Percentiles rank a stretch among this genome's conserved stretches.
Evolutionary conservation across 2,329 filamentous ascomycete species (phyloP).

Genomic region (Xylariales sp.): DNA sequence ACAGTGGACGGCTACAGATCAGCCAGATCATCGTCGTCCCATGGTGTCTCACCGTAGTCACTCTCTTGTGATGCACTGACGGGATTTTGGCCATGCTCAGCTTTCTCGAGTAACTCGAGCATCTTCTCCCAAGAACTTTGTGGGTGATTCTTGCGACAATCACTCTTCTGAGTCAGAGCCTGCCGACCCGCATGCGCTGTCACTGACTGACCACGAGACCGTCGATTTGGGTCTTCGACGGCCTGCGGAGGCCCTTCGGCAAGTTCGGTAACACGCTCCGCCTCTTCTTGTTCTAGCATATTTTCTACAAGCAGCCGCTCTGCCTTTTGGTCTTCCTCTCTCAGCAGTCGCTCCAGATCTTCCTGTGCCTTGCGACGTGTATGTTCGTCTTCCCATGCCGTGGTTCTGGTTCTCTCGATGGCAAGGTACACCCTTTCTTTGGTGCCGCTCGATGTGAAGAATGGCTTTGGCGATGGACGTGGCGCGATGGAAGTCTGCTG

Average conservation of each 20-base stretch:
- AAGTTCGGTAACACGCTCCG: background rate
- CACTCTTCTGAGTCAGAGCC: slow-evolving; percentile 4
- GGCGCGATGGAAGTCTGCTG: slow-evolving; percentile 9
- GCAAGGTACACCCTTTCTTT: slow-evolving; percentile 22
- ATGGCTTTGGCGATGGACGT: slow-evolving; percentile 24
- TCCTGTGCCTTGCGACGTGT: slow-evolving; percentile 16
- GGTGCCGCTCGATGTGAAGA: slow-evolving; percentile 28
- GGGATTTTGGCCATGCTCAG: background rate
- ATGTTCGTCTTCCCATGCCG: slow-evolving; percentile 22
- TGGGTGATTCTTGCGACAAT: slow-evolving; percentile 4
- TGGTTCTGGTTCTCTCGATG: slow-evolving; percentile 26
- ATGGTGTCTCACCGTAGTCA: slow-evolving; percentile 23
- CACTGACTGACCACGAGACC: slow-evolving; percentile 4
- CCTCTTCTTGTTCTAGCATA: slow-evolving; percentile 7
- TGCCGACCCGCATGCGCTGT: slow-evolving; percentile 5
- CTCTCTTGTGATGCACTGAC: slow-evolving; percentile 22
- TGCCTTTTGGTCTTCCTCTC: slow-evolving; percentile 16
- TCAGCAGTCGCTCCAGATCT: slow-evolving; percentile 17
- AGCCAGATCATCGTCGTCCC: slow-evolving; percentile 5
- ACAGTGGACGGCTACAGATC: too few species aligned
- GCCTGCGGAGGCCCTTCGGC: background rate
- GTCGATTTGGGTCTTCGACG: background rate
- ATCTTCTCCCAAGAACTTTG: slow-evolving; percentile 18
- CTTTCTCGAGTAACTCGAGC: slow-evolving; percentile 12
- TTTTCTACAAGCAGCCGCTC: slow-evolving; percentile 11